Evolutionary conservation across 257 asterid genomes (phyloP).

Genomic region (Thymus mandschuricus): DNA sequence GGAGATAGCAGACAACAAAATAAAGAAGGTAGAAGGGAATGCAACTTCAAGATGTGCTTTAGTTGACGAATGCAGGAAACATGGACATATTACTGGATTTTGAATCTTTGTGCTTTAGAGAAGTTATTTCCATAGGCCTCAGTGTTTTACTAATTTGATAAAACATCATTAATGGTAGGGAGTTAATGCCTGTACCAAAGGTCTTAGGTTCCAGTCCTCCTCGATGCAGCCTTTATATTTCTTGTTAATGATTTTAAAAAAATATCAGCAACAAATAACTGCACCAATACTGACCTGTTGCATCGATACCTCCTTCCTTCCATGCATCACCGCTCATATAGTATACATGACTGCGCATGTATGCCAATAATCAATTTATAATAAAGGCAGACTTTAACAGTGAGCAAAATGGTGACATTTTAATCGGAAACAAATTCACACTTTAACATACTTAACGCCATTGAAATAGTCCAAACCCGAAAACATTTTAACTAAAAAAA

Average conservation of each 20-base stretch:
- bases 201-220: no score
- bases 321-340: conserved; percentile 99
- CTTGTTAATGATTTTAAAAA: no score
- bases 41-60: conserved; percentile 8
- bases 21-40: not conserved
- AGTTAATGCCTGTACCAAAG: no score
- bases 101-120: conserved; percentile 8
- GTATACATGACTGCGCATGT: conserved; percentile 85
- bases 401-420: conserved; percentile 4
- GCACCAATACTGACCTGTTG: conserved; percentile 76
- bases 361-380: conserved; percentile 30
- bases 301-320: conserved; percentile 99
- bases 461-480: conserved; percentile 5
- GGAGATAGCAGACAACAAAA: not conserved
- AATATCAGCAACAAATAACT: conserved; percentile 1
- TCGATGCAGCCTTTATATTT: no score
- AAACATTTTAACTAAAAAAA: conserved; percentile 1
- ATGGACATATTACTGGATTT: conserved; percentile 11
- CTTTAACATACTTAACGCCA: conserved; percentile 5
- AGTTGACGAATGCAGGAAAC: conserved; percentile 13
- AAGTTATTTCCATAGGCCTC: not conserved
- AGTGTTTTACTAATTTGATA: conserved; percentile 3
- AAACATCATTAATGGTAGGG: conserved; percentile 13
- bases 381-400: conserved; percentile 9
- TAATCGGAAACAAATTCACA: not conserved